Base-by-base conservation (phyloP, 176 grass and related monocot species). In the Pontederia paniculata region DNA sequence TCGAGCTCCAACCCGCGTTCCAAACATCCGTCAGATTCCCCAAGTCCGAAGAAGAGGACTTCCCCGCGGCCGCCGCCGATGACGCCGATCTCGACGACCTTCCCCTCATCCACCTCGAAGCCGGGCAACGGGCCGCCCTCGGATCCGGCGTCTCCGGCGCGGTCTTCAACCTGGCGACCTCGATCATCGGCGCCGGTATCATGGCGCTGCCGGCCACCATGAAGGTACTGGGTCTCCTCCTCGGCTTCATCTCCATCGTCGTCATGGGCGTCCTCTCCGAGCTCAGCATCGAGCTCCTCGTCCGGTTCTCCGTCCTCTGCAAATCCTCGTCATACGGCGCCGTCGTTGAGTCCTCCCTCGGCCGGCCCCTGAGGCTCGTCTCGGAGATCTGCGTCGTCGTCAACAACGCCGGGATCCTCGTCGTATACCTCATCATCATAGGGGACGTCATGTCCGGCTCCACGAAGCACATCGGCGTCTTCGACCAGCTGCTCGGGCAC, bases 181-280 rank as follows among this genome's bases (percentile, higher is more conserved):
- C 93, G 56, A 91, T 98, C 70, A 98, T 98, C 54, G 93, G 93
- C 5, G 93, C 93, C 12, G 93, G 93, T 49, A 91, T 98, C 61
- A 98, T 98, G 93, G 83, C 93, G 13, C 86, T 98, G 20, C 93
- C 93, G 15, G 93, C 93, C 42, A 88, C 86, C 70, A 98, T 98
- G 93, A 98, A 98, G 86, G 93, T 98, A 11, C 87, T 98, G 1
- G 93, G 93, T n/a, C 50, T 91, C 10, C 63, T 73, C 23, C 80
- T 88, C 5, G 87, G 93, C 10, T 77, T 91, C 31, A 41, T 79
- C 46, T 88, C 83, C 1, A 84, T 98, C 63, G 37, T 98, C 23
- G 19, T 88, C 50, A 82, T 98, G 93, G 93, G 80, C 20, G 28
- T 91, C 5, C 73, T 98, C 14, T 98, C 93, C 21, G 93, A 98